Evolutionary conservation across 495 filamentous ascomycete genomes (phyloP), one percentile per base, ranked within the genome.

Genomic region (Hypoxylon rickii): DNA sequence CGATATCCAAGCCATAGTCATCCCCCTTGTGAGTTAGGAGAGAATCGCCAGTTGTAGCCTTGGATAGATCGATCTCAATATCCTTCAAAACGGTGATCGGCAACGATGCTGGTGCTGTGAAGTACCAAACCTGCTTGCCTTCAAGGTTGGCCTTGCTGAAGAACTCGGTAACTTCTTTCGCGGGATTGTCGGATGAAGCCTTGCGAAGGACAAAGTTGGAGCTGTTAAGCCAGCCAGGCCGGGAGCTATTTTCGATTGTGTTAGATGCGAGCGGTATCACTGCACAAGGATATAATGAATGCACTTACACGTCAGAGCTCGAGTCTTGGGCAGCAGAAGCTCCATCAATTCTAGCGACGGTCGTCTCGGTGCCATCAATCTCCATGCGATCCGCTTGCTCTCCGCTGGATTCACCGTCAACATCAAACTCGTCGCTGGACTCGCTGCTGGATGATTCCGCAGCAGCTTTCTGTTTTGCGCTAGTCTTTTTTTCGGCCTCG

Each of bases 71-170:
- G 16, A 79, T 75, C 39, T 72, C 69, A 21, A 76, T 67, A 50
- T 79, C 67, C 56, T 76, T 71, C 36, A 79, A 55, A 10, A 79
- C 73, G 16, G 76, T 75, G 43, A 79, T 77, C 2, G 76, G 76
- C 8, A 79, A 52, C 12, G 74, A 75, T 10, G 75, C 75, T 1
- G 77, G 77, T 8, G 71, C 71, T 0, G 76, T 79, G 44, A 79
- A 79, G 53, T 76, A 78, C 77, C 76, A 79, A 19, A 79, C 65
- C 48, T 79, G 75, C 64, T 79, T 78, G 61, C 76, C 77, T 22
- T 76, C 65, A 6, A 71, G 32, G 44, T 75, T 74, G 33, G 76
- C 66, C n/a, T 73, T 70, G 43, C 52, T 71, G 48, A 78, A 74
- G 31, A 72, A 66, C 5, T 68, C 59, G 10, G 69, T 39, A 7